Evolutionary conservation across 73 alveolate genomes (phyloP).

Genomic region (Paramecium biaurelia): DNA sequence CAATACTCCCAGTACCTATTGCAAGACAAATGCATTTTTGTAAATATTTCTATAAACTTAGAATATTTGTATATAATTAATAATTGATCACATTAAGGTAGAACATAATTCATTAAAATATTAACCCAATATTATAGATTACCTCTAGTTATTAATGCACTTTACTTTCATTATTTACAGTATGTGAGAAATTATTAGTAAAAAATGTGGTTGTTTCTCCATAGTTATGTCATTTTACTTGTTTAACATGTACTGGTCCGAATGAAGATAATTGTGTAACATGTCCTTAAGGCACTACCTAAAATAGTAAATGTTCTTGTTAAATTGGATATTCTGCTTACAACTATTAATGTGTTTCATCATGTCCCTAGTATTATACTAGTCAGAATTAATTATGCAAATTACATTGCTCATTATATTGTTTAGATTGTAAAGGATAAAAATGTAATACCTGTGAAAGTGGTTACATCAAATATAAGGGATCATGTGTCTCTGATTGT

Average conservation of each 20-base stretch:
- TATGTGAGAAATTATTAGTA: neutral
- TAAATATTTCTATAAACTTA: neutral
- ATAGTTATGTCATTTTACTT: constrained; percentile 4
- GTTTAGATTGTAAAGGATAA: neutral
- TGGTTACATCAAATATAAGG: neutral
- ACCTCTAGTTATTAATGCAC: neutral
- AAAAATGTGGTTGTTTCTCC: neutral
- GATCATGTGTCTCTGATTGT: neutral
- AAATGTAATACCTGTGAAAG: neutral
- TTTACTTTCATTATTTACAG: neutral
- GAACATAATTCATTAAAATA: neutral
- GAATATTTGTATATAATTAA: neutral
- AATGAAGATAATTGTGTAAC: neutral
- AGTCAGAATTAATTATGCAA: neutral
- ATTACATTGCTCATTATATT: neutral
- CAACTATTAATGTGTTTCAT: neutral
- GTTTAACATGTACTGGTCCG: neutral
- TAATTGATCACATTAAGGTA: neutral
- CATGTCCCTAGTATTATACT: neutral
- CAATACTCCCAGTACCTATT: neutral
- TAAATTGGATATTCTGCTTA: neutral
- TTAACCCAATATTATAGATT: neutral
- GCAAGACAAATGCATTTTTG: neutral
- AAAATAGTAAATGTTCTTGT: neutral
- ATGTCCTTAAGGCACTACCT: neutral